Percentiles rank a stretch among this genome's conserved stretches.
These are phyloP conservation scores for Pestalotiopsis sp. DNA, from an alignment of 2,329 filamentous ascomycete species.

Conservation along the genomic window DNA sequence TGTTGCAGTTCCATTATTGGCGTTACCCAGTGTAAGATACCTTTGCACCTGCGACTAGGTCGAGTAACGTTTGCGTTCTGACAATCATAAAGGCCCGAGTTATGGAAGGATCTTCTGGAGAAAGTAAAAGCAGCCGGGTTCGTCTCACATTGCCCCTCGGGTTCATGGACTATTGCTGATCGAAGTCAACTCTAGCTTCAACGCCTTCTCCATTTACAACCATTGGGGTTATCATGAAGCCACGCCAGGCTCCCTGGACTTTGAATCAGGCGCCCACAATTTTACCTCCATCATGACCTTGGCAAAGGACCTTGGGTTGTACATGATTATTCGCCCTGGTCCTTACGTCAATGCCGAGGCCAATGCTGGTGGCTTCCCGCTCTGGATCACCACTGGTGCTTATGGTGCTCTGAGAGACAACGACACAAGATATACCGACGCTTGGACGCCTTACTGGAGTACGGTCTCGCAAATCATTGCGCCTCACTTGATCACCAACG, in stretches of 20 bases:
- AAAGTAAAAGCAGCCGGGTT: conserved; percentile 45
- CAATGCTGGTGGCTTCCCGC: conserved; percentile 63
- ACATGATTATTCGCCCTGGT: conserved; percentile 59
- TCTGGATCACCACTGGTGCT: conserved; percentile 65
- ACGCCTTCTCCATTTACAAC: conserved; percentile 45
- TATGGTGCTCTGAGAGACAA: conserved; percentile 57
- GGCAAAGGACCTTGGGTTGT: conserved; percentile 56
- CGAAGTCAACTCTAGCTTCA: conserved; percentile 36
- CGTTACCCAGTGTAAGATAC: conserved; percentile 41
- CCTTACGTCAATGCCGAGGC: conserved; percentile 68
- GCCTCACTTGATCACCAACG: conserved; percentile 58
- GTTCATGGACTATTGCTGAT: background rate
- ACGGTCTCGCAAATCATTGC: conserved; percentile 53
- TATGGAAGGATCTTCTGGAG: conserved; percentile 45
- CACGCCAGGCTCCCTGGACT: conserved; percentile 43
- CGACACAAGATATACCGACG: conserved; percentile 53
- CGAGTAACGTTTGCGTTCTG: background rate
- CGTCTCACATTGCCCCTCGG: background rate
- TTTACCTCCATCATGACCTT: conserved; percentile 55
- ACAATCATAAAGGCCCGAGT: conserved; percentile 29
- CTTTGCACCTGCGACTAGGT: background rate
- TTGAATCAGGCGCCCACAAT: conserved; percentile 55
- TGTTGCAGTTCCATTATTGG: conserved; percentile 42
- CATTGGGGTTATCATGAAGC: conserved; percentile 45
- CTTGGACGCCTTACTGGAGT: conserved; percentile 57